Percentiles rank a stretch among this genome's conserved stretches.
Evolutionary conservation across 1,284 basidiomycete genomes (phyloP).

Genomic region (Trichosporon inkin): DNA sequence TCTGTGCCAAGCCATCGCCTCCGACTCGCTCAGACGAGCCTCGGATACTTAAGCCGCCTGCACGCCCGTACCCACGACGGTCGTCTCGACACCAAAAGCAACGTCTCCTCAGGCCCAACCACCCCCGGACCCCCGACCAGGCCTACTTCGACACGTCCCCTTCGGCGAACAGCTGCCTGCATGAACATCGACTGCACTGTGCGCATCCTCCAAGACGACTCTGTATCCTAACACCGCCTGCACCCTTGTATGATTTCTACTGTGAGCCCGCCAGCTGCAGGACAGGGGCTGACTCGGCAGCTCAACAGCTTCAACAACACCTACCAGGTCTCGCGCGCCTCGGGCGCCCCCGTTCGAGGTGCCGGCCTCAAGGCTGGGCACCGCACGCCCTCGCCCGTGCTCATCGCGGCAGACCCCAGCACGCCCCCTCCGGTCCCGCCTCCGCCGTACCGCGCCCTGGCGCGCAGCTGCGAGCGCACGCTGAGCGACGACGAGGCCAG

Average conservation of each 20-base stretch:
- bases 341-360: background rate
- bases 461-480: background rate
- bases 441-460: background rate
- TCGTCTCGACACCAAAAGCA: background rate
- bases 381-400: background rate
- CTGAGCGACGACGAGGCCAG: background rate
- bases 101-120: background rate
- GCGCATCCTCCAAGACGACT: slow-evolving; percentile 1
- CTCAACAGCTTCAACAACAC: background rate
- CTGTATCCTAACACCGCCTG: background rate
- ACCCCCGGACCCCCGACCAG: background rate
- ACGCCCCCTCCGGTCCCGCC: background rate
- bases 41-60: background rate
- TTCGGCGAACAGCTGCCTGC: slow-evolving; percentile 1
- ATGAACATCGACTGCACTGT: background rate
- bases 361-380: background rate
- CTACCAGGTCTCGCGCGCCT: background rate
- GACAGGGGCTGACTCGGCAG: background rate
- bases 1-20: slow-evolving; percentile 4
- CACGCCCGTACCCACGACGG: no score
- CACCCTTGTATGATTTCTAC: background rate
- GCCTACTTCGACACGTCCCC: background rate
- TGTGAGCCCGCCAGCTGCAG: background rate
- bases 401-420: background rate
- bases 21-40: background rate